Conservation (phyloP, 2,329 filamentous ascomycete genomes). For the Davidsoniella eucalypti region DNA sequence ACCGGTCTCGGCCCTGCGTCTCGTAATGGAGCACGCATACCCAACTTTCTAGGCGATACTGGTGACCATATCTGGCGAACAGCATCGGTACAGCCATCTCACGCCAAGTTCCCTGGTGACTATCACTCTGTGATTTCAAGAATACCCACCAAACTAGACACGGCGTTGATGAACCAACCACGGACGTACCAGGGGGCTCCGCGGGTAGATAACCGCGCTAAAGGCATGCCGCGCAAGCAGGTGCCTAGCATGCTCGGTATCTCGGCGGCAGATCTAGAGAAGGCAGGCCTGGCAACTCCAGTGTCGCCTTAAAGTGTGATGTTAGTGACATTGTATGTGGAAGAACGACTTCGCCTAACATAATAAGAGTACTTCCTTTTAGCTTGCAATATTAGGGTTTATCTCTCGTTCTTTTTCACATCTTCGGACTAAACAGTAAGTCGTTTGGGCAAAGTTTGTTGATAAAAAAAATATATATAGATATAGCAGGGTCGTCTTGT, state of each 20-base stretch:
- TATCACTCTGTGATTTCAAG: constrained; percentile 44
- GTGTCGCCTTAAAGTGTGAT: constrained; percentile 2
- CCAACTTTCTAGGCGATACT: constrained; percentile 53
- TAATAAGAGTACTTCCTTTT: no score
- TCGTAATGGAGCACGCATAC: constrained; percentile 23
- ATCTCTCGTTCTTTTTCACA: no score
- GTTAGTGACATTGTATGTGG: no score
- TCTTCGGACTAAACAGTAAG: no score
- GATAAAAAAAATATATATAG: no score
- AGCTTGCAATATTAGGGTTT: no score
- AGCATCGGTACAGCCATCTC: constrained; percentile 42
- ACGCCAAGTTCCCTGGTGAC: constrained; percentile 44
- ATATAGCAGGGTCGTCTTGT: not conserved
- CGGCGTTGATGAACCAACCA: constrained; percentile 78
- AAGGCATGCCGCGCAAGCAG: constrained; percentile 38
- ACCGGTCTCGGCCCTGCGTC: constrained; percentile 12
- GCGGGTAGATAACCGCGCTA: constrained; percentile 34
- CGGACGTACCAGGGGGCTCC: constrained; percentile 81
- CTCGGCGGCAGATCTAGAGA: constrained; percentile 20
- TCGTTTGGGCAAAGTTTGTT: no score
- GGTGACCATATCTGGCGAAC: constrained; percentile 69
- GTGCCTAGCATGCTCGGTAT: constrained; percentile 33
- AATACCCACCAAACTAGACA: constrained; percentile 71
- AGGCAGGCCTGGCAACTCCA: constrained; percentile 7
- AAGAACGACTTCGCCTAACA: no score